Conservation (phyloP, 345 rosid genomes). For the Brassica rapa region DNA sequence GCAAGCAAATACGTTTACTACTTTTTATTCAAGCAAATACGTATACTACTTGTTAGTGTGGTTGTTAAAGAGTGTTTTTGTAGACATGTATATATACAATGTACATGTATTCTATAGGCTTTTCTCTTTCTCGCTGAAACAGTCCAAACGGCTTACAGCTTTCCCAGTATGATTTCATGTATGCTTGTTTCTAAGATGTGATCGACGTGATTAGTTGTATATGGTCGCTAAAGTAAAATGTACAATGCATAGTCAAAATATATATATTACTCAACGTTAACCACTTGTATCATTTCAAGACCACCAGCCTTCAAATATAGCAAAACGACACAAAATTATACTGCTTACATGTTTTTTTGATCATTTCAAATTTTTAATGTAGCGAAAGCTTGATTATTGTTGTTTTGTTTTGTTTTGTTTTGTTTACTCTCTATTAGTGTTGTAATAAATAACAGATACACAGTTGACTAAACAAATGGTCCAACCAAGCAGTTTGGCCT, state of each 20-base stretch:
- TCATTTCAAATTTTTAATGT: not conserved
- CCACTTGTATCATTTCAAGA: conserved; percentile 18
- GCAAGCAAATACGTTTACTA: not conserved
- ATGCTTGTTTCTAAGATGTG: not conserved
- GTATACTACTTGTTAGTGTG: no score
- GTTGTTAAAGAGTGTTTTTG: no score
- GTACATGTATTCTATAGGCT: no score
- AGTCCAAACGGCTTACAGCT: no score
- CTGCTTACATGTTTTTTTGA: conserved; percentile 14
- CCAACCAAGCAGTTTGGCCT: conserved; percentile 42
- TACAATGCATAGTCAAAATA: not conserved
- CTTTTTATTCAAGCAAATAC: no score
- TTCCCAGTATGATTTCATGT: not conserved
- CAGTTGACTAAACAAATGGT: conserved; percentile 35
- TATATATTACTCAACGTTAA: not conserved
- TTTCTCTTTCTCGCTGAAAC: no score
- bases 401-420: no score
- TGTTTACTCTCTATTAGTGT: no score
- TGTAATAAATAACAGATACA: conserved; percentile 11
- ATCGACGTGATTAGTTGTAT: not conserved
- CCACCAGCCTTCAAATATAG: conserved; percentile 16
- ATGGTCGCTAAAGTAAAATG: conserved; percentile 1
- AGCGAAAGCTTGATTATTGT: not conserved
- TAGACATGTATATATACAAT: no score
- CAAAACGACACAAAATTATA: conserved; percentile 7